Evolutionary conservation across 164 flowering plant genomes (phyloP), one percentile per base, ranked within the genome.

Genomic region (Dillenia suffruticosa): DNA sequence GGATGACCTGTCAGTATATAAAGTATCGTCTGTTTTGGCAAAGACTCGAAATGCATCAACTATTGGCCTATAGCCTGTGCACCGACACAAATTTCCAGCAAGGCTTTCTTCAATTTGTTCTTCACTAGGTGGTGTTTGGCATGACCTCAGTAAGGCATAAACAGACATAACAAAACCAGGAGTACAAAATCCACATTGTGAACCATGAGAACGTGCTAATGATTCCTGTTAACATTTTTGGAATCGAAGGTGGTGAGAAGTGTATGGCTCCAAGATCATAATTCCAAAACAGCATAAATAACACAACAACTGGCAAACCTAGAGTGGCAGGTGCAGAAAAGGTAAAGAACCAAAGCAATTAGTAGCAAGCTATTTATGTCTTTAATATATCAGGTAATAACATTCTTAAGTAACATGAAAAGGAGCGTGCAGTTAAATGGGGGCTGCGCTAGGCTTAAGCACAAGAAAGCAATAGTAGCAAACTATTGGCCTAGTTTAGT

Each of bases 141-240:
- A 80, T 52, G 97, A 86, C 74, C 99, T 81, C 63, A 92, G 68
- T 66, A 95, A 76, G 16, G 97, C 92, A 76, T 95, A 92, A 89
- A 95, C 76, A 51, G 99, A 95, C 99, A 95, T 95, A 43, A 92
- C 65, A 80, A 95, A 95, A 55, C 99, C 99, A 72, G 97, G 97
- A 56, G 99, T 95, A 62, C 99, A 95, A 77, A 81, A 95, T 63
- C 99, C 99, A 81, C 99, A 95, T 69, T 95, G 99, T 55, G 99
- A 95, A 12, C 99, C 99, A 78, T 95, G 99, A 70, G 85, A 65
- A 5, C 63, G 71, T 56, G 92, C 97, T 64, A 95, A 72, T 53
- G 91, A 77, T 76, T 92, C 90, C 99, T 95, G 76, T 66, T 71
- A 16, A 70, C 46, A 40, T 62, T 49, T 53, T 61, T 9, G 46